Evolutionary conservation across 768 basidiomycete species (phyloP).

Genomic region (Pholiota molesta): DNA sequence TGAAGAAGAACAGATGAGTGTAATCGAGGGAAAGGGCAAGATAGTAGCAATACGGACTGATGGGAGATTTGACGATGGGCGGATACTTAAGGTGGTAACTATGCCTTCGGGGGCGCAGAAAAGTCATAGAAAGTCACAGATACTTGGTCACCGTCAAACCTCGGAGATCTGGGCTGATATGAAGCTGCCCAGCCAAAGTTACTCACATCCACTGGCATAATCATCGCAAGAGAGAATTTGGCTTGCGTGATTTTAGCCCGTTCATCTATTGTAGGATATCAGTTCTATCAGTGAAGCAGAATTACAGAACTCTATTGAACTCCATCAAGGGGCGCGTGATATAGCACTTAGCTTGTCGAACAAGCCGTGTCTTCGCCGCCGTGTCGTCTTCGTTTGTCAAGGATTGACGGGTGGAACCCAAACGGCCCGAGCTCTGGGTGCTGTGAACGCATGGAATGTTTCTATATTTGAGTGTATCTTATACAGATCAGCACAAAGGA

Average conservation of each 20-base stretch:
- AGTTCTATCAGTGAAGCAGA: not conserved
- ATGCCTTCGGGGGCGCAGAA: not conserved
- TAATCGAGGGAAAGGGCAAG: not conserved
- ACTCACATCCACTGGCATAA: conserved; percentile 19
- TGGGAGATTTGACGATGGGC: not conserved
- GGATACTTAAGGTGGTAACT: conserved; percentile 11
- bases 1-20: not conserved
- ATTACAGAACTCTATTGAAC: not conserved
- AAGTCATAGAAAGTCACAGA: not conserved
- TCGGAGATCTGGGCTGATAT: conserved; percentile 9
- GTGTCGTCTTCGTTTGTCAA: not conserved
- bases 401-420: not conserved
- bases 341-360: not conserved
- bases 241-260: conserved; percentile 23
- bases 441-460: not conserved
- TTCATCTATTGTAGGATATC: conserved; percentile 9
- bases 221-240: conserved; percentile 19
- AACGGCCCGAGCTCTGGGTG: not conserved
- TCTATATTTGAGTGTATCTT: not conserved
- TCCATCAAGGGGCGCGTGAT: not conserved
- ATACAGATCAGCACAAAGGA: not conserved
- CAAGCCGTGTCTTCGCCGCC: not conserved
- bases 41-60: not conserved
- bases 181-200: not conserved
- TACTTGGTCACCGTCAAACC: not conserved